Conservation (phyloP, 2,329 filamentous ascomycete genomes). For the Talaromyces islandicus region DNA sequence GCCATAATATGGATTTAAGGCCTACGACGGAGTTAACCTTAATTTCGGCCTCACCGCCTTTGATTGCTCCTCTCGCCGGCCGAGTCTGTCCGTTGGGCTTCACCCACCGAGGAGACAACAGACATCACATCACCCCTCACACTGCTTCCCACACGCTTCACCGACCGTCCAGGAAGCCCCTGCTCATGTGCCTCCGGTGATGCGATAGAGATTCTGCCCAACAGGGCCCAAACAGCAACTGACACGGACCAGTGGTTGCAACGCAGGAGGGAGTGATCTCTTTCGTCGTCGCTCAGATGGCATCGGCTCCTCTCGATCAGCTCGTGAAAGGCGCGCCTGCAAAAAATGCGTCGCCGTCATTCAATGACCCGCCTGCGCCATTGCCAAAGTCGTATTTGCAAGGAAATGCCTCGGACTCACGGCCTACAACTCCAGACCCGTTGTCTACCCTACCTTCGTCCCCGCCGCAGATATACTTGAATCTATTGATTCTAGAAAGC, state of each 20-base stretch:
- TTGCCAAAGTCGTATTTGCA: constrained; percentile 22
- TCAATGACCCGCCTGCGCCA: constrained; percentile 37
- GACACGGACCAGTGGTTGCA: neutral
- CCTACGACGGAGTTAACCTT: neutral
- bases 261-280: neutral
- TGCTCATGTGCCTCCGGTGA: constrained; percentile 1
- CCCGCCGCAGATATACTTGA: constrained; percentile 94
- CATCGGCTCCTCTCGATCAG: constrained; percentile 67
- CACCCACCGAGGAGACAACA: neutral
- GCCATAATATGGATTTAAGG: neutral
- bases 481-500: constrained; percentile 92
- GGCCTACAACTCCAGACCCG: constrained; percentile 55
- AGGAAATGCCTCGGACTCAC: constrained; percentile 39
- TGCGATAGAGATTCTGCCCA: constrained; percentile 8
- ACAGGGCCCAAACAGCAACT: constrained; percentile 1
- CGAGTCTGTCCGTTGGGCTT: neutral
- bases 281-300: constrained; percentile 40
- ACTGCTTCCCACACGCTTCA: neutral
- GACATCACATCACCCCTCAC: neutral
- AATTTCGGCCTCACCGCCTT: neutral
- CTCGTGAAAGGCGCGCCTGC: constrained; percentile 84
- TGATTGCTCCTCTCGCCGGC: neutral
- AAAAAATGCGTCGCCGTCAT: constrained; percentile 47
- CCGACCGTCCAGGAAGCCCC: neutral
- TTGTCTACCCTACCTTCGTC: constrained; percentile 79